These are phyloP conservation scores for Aspergillus udagawae DNA, from an alignment of 2,329 filamentous ascomycete genomes.

Conservation along the genomic window DNA sequence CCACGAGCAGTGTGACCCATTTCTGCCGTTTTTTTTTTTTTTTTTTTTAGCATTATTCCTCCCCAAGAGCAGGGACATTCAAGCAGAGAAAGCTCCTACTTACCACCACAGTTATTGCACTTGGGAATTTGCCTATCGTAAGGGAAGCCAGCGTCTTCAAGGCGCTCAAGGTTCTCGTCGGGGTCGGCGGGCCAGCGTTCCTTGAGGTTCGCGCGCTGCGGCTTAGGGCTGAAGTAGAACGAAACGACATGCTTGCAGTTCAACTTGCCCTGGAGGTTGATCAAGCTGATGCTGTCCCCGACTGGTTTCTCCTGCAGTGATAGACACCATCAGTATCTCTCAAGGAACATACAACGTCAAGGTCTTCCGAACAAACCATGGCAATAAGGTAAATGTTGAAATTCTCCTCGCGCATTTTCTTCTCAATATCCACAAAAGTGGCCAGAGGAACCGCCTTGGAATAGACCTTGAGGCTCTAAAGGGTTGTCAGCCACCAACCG, in stretches of 20 bases:
- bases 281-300: constrained; percentile 44
- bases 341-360: background rate
- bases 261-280: constrained; percentile 51
- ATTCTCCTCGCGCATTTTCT: constrained; percentile 46
- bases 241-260: constrained; percentile 50
- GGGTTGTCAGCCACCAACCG: constrained; percentile 4
- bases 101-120: constrained; percentile 49
- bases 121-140: constrained; percentile 49
- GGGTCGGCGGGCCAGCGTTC: constrained; percentile 47
- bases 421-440: constrained; percentile 48
- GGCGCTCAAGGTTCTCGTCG: constrained; percentile 51
- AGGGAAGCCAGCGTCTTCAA: constrained; percentile 49
- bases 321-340: constrained; percentile 6
- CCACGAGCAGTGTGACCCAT: constrained; percentile 45
- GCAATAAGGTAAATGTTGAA: constrained; percentile 52
- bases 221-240: constrained; percentile 45
- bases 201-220: constrained; percentile 44
- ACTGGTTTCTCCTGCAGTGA: constrained; percentile 38
- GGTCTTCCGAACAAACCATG: constrained; percentile 30
- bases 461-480: constrained; percentile 47
- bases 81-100: constrained; percentile 8
- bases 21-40: constrained; percentile 27
- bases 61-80: background rate
- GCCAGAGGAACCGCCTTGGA: constrained; percentile 45
- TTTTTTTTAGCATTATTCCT: background rate